These are phyloP conservation scores for Starmera dryadoides DNA, from an alignment of 805 yeast genomes.

Conservation along the genomic window DNA sequence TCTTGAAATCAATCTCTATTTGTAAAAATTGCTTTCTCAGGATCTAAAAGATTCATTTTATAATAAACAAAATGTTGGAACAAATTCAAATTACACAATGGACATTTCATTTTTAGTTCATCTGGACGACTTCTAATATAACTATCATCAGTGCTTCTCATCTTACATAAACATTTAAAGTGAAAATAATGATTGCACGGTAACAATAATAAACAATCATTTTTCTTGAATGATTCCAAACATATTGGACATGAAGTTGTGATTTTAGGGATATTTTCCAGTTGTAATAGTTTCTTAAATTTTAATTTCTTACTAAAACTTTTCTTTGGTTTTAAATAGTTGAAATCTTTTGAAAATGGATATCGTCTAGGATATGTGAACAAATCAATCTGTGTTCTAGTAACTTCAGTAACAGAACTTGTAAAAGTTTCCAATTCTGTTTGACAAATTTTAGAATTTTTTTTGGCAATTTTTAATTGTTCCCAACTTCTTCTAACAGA, in stretches of 20 bases:
- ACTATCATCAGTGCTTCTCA: not conserved
- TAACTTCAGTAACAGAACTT: too few relatives aligned
- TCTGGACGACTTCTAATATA: not conserved
- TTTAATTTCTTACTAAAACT: not conserved
- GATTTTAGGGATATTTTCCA: not conserved
- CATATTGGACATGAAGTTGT: not conserved
- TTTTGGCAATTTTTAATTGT: too few relatives aligned
- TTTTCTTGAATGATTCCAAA: not conserved
- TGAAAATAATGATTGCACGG: conserved; percentile 1
- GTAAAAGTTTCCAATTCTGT: too few relatives aligned
- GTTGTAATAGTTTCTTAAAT: not conserved
- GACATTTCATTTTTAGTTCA: conserved; percentile 1
- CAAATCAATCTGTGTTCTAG: too few relatives aligned
- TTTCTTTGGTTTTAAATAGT: not conserved
- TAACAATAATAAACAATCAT: not conserved
- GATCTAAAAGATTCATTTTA: conserved; percentile 1
- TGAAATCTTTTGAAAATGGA: too few relatives aligned
- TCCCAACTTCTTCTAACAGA: too few relatives aligned
- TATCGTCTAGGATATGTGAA: too few relatives aligned
- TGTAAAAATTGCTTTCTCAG: not conserved
- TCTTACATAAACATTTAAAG: not conserved
- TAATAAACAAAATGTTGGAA: conserved; percentile 2
- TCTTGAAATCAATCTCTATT: not conserved
- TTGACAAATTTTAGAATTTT: too few relatives aligned
- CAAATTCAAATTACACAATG: conserved; percentile 3